Percentiles rank a stretch among this genome's conserved stretches.
These are phyloP conservation scores for Spergularia azorica DNA, from an alignment of 179 eudicot genomes.

Conservation along the genomic window DNA sequence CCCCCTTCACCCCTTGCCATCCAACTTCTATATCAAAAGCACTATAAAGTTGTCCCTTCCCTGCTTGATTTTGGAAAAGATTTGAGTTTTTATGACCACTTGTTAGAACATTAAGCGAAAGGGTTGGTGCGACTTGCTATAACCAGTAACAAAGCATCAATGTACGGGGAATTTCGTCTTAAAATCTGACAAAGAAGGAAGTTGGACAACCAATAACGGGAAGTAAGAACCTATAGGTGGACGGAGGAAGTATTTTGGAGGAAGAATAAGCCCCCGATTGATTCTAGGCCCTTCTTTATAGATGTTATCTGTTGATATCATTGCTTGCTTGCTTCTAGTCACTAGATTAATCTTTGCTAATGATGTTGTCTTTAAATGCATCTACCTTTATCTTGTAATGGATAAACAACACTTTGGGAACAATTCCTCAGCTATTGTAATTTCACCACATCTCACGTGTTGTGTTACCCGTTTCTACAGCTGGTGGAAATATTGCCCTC, in stretches of 20 bases:
- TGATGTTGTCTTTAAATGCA: not conserved
- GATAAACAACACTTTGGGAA: not conserved
- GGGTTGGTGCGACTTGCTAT: too few relatives aligned
- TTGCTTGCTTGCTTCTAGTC: not conserved
- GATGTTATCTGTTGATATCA: not conserved
- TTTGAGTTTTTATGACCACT: too few relatives aligned
- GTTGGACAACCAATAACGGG: too few relatives aligned
- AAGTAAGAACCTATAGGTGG: too few relatives aligned
- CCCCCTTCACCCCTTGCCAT: too few relatives aligned
- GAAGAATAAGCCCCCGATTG: not conserved
- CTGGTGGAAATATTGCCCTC: constrained; percentile 92
- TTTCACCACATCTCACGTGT: not conserved
- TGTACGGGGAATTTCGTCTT: too few relatives aligned
- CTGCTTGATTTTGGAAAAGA: not conserved
- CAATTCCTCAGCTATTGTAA: not conserved
- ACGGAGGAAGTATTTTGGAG: not conserved
- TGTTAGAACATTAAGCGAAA: too few relatives aligned
- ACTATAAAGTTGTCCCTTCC: not conserved
- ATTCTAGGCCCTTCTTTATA: not conserved
- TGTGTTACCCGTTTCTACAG: constrained; percentile 38
- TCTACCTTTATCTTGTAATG: not conserved
- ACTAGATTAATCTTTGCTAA: not conserved
- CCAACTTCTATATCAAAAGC: too few relatives aligned
- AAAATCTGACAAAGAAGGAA: not conserved
- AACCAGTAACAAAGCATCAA: too few relatives aligned